Evolutionary conservation across 2,329 filamentous ascomycete species (phyloP), one percentile per base, ranked within the genome.

Genomic region (Diaporthe vexans): DNA sequence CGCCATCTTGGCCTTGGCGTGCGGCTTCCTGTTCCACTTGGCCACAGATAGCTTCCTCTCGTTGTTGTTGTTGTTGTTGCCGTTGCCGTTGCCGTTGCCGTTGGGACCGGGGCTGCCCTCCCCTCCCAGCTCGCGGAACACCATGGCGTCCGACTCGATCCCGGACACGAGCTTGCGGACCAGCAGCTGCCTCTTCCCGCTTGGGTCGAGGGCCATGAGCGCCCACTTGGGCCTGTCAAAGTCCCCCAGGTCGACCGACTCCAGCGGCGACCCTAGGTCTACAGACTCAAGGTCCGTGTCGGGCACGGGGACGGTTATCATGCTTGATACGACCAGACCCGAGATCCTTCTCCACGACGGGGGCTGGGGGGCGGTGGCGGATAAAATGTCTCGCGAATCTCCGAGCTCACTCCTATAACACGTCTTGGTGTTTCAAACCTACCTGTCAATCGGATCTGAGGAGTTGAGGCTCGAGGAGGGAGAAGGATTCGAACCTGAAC

Each of bases 161-260:
- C 61, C 61, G 10, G 43, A 24, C 43, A 48, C 61, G 19, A 67
- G 43, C 19, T 19, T 2, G 43, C 26, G 8, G 43, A 67, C 43
- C 7, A 67, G 15, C 10, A 67, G 26, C 43, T 67, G 61, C 46
- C 43, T 51, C 29, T 24, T 13, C 61, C 61, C 61, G 13, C 43
- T 51, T 1, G 43, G 61, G 61, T 67, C 17, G 26, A 67, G 43
- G 19, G 43, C 61, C 43, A 67, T 46, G 9, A 63, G 59, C 15
- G 59, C 59, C 59, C 59, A 63, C 37, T 63, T 43, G 57, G 57
- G 24, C 2, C 13, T 2, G 17, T 35, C 6, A 21, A 9, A 1
- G n/a, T 5, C 48, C 9, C 10, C n/a, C 9, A 40, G 33, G 21
- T 19, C 57, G n/a, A 59, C 13, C 21, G 35, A 4, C 56, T 37